phyloP scores from a whole-genome alignment of 164 flowering plant species.

The Tinospora cordifolia region DNA sequence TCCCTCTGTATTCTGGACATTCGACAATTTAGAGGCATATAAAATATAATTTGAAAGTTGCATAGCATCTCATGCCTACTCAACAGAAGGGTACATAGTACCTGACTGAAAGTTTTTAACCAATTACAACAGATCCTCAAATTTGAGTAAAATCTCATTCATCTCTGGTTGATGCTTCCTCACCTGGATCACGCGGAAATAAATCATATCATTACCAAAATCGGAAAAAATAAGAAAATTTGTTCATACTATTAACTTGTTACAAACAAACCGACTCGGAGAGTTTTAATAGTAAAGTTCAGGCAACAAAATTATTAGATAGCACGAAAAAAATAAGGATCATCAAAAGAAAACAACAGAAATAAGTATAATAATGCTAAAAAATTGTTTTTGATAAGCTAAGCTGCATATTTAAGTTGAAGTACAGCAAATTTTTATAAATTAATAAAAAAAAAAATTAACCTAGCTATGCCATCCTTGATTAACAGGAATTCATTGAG shows the following conservation, averaged over 20 bases:
- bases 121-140: not conserved
- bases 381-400: no score
- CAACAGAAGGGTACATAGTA: not conserved
- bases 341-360: not conserved
- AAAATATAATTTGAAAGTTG: not conserved
- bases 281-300: not conserved
- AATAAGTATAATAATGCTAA: no score
- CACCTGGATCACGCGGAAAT: not conserved
- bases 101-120: not conserved
- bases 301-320: not conserved
- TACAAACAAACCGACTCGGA: not conserved
- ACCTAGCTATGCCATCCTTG: slow-evolving; percentile 39
- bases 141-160: not conserved
- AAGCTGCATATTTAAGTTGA: no score
- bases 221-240: not conserved
- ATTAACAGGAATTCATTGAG: slow-evolving; percentile 75
- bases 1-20: no score
- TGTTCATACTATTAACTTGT: not conserved
- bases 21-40: not conserved
- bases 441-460: slow-evolving; percentile 12
- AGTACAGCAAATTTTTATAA: no score
- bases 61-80: not conserved
- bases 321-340: not conserved
- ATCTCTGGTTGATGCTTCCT: not conserved
- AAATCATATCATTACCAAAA: not conserved